These are phyloP conservation scores for Arabis hirsuta DNA, from an alignment of 345 rosid genomes.

Conservation along the genomic window DNA sequence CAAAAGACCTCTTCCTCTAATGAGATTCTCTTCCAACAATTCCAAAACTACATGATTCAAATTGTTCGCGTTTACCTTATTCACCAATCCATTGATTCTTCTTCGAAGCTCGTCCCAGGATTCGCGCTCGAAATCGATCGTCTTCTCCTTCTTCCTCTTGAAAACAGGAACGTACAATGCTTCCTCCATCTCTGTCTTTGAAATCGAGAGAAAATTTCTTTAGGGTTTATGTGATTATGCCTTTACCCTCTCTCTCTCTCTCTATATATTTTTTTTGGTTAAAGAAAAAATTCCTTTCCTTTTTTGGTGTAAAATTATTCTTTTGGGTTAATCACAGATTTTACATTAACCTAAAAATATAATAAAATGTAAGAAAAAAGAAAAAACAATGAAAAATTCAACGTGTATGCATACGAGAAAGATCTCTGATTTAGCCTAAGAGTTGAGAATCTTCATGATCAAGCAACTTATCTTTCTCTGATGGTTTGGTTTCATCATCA, in stretches of 20 bases:
- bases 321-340: slow-evolving; percentile 28
- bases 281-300: too few species aligned
- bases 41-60: slow-evolving; percentile 61
- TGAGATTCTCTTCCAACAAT: slow-evolving; percentile 60
- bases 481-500: slow-evolving; percentile 49
- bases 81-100: slow-evolving; percentile 69
- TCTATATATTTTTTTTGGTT: too few species aligned
- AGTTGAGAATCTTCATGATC: slow-evolving; percentile 27
- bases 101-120: slow-evolving; percentile 77
- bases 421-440: background rate
- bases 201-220: background rate
- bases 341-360: slow-evolving; percentile 2
- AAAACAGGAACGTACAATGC: slow-evolving; percentile 19
- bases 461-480: slow-evolving; percentile 35
- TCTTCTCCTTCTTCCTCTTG: slow-evolving; percentile 17
- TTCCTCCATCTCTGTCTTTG: slow-evolving; percentile 12
- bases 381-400: slow-evolving; percentile 13
- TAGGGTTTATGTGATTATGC: too few species aligned
- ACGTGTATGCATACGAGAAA: slow-evolving; percentile 19
- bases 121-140: slow-evolving; percentile 34
- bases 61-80: slow-evolving; percentile 63
- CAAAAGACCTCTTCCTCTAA: slow-evolving; percentile 81
- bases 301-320: background rate
- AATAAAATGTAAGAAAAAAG: background rate
- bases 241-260: too few species aligned